Conservation (phyloP, 495 filamentous ascomycete genomes). For the Penicillium salamii region DNA sequence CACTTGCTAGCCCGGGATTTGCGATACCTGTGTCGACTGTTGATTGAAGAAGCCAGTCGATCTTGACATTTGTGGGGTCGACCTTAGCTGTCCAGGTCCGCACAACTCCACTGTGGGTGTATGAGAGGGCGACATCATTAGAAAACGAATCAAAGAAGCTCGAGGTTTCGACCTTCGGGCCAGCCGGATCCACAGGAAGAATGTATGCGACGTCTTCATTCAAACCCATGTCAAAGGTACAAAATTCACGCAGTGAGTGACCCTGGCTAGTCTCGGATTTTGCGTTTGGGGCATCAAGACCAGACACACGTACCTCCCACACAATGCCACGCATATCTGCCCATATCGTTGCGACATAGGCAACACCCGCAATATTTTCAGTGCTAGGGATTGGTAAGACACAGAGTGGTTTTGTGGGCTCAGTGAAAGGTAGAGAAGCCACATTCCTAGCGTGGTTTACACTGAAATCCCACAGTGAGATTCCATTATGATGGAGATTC, state of each 20-base stretch:
- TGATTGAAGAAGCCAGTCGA: constrained; percentile 83
- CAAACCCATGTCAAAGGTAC: constrained; percentile 66
- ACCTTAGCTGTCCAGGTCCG: constrained; percentile 85
- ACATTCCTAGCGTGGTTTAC: constrained; percentile 52
- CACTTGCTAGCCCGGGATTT: constrained; percentile 75
- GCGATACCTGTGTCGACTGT: constrained; percentile 76
- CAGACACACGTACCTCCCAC: constrained; percentile 68
- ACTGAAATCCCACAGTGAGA: constrained; percentile 81
- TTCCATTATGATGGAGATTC: constrained; percentile 71
- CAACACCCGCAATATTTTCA: constrained; percentile 41
- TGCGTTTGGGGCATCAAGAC: constrained; percentile 16
- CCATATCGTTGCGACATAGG: constrained; percentile 77
- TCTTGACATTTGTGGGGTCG: constrained; percentile 47
- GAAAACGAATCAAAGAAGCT: constrained; percentile 87
- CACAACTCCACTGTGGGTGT: constrained; percentile 71
- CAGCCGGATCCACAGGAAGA: constrained; percentile 86
- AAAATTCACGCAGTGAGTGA: constrained; percentile 61
- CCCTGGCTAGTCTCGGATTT: constrained; percentile 17
- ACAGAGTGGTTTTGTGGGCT: constrained; percentile 75
- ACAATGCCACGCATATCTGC: constrained; percentile 80
- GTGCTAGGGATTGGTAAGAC: constrained; percentile 72
- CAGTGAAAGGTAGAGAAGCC: constrained; percentile 55
- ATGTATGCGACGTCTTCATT: constrained; percentile 78
- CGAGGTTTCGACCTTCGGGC: constrained; percentile 65
- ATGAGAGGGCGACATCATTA: constrained; percentile 83